These are phyloP conservation scores for Colletotrichum kahawae DNA, from an alignment of 2,329 filamentous ascomycete species.

Conservation along the genomic window DNA sequence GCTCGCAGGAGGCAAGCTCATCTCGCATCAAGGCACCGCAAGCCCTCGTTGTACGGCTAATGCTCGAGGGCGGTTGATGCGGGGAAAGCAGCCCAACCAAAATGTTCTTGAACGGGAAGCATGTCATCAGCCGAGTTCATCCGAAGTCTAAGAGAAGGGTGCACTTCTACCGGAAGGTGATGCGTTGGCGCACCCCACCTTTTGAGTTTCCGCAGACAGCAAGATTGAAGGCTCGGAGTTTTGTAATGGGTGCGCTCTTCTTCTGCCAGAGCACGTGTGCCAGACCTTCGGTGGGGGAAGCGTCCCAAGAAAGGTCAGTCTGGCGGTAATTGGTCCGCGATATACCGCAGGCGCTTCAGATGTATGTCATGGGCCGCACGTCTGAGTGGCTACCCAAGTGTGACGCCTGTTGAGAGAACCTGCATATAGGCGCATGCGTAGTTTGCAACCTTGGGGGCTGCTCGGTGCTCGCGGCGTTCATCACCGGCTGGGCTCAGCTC, in stretches of 20 bases:
- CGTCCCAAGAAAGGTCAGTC: neutral
- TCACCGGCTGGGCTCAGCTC: neutral
- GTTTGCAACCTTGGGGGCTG: slow-evolving; percentile 3
- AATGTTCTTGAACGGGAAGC: neutral
- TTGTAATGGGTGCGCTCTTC: neutral
- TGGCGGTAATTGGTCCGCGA: neutral
- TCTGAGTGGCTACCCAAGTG: slow-evolving; percentile 1
- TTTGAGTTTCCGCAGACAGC: neutral
- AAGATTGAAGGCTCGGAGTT: neutral
- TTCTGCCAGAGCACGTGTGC: neutral
- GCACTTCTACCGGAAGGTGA: neutral
- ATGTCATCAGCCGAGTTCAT: slow-evolving; percentile 17
- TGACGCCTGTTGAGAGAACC: slow-evolving; percentile 8
- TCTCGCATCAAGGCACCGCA: neutral
- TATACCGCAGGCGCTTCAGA: neutral
- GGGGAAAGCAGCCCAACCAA: neutral
- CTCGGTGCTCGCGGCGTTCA: neutral
- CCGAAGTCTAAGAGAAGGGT: slow-evolving; percentile 6
- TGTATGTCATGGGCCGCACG: neutral
- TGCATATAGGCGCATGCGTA: slow-evolving; percentile 19
- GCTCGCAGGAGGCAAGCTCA: neutral
- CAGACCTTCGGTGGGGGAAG: neutral
- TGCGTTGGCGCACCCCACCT: slow-evolving; percentile 8
- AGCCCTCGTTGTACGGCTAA: neutral
- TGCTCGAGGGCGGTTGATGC: neutral